Base-by-base conservation (phyloP, 768 basidiomycete genomes). In the Boletus fagicola region DNA sequence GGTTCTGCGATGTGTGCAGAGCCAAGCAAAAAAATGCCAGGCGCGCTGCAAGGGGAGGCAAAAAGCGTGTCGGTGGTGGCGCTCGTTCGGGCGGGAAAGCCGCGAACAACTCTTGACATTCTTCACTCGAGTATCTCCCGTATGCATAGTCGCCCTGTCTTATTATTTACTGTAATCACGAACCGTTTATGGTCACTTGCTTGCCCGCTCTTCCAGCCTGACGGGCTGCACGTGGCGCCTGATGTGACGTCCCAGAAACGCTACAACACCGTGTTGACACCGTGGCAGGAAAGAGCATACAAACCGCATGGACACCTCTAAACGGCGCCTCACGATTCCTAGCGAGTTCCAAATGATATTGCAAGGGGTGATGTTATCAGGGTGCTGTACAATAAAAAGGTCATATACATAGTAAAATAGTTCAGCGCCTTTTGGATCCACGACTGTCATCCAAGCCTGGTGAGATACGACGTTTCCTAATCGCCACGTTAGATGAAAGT, bases 1-100 rank as follows among this genome's bases (percentile, higher is more conserved):
- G 91, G 91, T 89, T 80, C 66, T 93, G 91, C 68, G 84, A 88
- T 0, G 72, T 74, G 4, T 93, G 91, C 64, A 78, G 75, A 56
- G 72, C 68, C 42, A 88, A 84, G 68, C 82, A 72, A 61, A 73
- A 83, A 55, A 74, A 75, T 56, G 76, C 75, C 48, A 77, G 74
- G 35, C 83, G 83, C 59, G 76, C 81, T 42, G 70, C 79, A 16
- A 77, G 77, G 48, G 77, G 84, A 43, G 81, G 80, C 33, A 83
- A 80, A 35, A 84, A 80, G 66, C 78, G 82, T 40, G 65, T 75
- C n/a, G 71, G 71, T n/a, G 64, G 67, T 30, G 66, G 72, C 15
- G 62, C 67, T 9, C 71, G 72, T 44, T 70, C 73, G 4, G 62
- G 62, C 5, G 72, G 50, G 15, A 73, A 66, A 51, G 68, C 66